Evolutionary conservation across 306 rosid genomes (phyloP).

Genomic region (Medicago ruthenica): DNA sequence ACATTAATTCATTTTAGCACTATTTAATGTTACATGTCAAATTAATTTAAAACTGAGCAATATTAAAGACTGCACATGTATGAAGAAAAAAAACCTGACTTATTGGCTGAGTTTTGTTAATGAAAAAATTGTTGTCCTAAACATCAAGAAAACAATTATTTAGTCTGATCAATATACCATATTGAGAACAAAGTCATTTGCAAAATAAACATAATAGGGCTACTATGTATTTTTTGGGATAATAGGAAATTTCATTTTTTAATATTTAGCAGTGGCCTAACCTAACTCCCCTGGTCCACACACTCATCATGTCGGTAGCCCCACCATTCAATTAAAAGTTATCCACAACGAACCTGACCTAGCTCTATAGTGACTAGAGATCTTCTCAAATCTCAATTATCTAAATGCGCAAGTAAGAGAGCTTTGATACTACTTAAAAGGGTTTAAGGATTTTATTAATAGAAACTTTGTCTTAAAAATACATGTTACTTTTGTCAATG

Average conservation of each 20-base stretch:
- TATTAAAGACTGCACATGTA: conserved; percentile 24
- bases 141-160: conserved; percentile 7
- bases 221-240: neutral
- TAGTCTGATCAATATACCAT: conserved; percentile 1
- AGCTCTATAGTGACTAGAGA: neutral
- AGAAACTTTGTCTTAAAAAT: no score
- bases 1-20: neutral
- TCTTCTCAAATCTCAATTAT: neutral
- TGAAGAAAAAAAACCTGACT: neutral
- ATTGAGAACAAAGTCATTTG: conserved; percentile 15
- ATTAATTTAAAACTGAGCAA: conserved; percentile 11
- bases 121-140: conserved; percentile 18
- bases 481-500: no score
- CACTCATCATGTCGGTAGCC: conserved; percentile 34
- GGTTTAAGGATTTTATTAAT: no score
- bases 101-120: neutral
- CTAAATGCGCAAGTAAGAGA: neutral
- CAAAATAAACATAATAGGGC: neutral
- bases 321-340: conserved; percentile 32
- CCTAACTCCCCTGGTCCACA: conserved; percentile 14
- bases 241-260: neutral
- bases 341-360: conserved; percentile 39
- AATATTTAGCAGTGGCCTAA: neutral
- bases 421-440: neutral
- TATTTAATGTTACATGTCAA: conserved; percentile 1